Evolutionary conservation across 257 asterid species (phyloP).

Genomic region (Coffea canephora): DNA sequence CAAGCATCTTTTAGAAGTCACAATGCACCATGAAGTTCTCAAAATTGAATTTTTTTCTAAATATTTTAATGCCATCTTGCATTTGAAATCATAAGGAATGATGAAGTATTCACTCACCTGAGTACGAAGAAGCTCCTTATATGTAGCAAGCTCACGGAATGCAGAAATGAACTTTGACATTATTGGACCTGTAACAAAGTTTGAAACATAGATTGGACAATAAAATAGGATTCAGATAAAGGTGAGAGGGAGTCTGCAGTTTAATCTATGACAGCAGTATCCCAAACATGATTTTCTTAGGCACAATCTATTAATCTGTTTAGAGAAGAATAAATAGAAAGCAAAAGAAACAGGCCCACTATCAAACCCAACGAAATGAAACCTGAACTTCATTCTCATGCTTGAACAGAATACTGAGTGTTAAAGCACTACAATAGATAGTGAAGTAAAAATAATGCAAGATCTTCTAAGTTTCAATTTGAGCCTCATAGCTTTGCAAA

Average conservation of each 20-base stretch:
- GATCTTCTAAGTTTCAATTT: too few species aligned
- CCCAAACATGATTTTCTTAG: too few species aligned
- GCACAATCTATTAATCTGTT: neutral
- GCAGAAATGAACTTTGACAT: slow-evolving; percentile 73
- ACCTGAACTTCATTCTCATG: neutral
- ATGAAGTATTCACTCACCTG: slow-evolving; percentile 56
- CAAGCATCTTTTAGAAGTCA: neutral
- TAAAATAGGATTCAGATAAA: neutral
- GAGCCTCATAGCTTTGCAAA: too few species aligned
- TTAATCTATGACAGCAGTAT: neutral
- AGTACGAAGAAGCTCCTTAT: slow-evolving; percentile 95
- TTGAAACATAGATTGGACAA: slow-evolving; percentile 1
- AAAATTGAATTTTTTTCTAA: neutral
- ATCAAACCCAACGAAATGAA: neutral
- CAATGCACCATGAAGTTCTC: neutral
- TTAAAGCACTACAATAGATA: neutral
- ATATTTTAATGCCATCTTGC: neutral
- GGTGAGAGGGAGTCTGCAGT: neutral
- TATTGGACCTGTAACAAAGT: slow-evolving; percentile 66
- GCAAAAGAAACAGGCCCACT: neutral
- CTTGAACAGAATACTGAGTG: neutral
- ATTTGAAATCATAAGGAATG: slow-evolving; percentile 2
- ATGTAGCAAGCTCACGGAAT: slow-evolving; percentile 79
- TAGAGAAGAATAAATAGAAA: neutral
- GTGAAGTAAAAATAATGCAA: neutral